Conservation (phyloP, 495 filamentous ascomycete species). For the Penicillium cataractarum region DNA sequence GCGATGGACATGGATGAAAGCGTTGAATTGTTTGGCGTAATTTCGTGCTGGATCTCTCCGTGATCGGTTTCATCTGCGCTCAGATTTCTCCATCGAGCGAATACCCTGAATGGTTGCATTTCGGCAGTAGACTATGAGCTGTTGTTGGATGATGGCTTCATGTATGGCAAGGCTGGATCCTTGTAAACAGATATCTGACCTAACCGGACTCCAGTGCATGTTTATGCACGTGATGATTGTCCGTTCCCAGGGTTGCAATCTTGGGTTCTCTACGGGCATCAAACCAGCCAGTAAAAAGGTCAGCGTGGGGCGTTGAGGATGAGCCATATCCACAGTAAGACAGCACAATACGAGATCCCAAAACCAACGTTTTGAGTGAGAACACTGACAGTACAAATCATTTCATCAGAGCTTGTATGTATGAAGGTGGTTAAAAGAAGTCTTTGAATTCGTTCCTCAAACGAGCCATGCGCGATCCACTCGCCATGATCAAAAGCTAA, state of each 20-base stretch:
- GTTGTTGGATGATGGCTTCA: not conserved
- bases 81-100: not conserved
- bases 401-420: not conserved
- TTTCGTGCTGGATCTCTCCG: not conserved
- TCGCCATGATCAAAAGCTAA: not conserved
- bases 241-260: not conserved
- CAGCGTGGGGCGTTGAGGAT: not conserved
- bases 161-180: not conserved
- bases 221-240: not conserved
- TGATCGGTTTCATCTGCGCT: not conserved
- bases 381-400: not conserved
- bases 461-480: not conserved
- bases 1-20: not conserved
- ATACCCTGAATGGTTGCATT: not conserved
- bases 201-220: not conserved
- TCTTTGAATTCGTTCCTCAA: constrained; percentile 11
- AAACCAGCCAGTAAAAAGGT: not conserved
- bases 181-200: not conserved
- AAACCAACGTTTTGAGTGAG: not conserved
- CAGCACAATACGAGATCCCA: not conserved
- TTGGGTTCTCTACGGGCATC: not conserved
- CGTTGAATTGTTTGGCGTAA: not conserved
- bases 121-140: not conserved
- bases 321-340: constrained; percentile 2
- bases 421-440: not conserved